Evolutionary conservation across 2,329 filamentous ascomycete species (phyloP), one percentile per base, ranked within the genome.

Genomic region (Daldinia sp.): DNA sequence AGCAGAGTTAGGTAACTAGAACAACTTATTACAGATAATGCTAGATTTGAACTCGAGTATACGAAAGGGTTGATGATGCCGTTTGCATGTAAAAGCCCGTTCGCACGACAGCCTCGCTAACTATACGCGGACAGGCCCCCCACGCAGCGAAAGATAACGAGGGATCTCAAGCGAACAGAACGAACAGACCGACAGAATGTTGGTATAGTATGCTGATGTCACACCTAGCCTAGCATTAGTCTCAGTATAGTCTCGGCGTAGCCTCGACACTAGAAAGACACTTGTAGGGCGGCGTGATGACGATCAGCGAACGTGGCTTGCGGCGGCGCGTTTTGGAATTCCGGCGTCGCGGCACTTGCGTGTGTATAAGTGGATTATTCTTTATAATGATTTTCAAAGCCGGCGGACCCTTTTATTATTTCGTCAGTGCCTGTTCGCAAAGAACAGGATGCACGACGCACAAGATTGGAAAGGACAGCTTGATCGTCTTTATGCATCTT

Each of bases 371-470:
- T 67, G 64, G 64, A 59, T 59, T 59, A 51, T 54, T 41, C 35
- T 59, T 61, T 35, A 64, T 67, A 60, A 64, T 37, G 64, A 67
- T 67, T 61, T 64, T 64, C 61, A 57, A 13, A 55, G 11, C 47
- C 32, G 58, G 43, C 17, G 21, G 15, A 11, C 41, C 37, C 29
- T 23, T 25, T 27, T 43, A 23, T 49, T 35, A 37, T 49, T 58
- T 56, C 53, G 13, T 45, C 45, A 30, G 45, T n/a, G 13, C 52
- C 21, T 23, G 21, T 45, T 7, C 6, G 13, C 39, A 3, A 45
- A 25, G 13, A 13, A 11, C 34, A 41, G n/a, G n/a, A 30, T 17
- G 30, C 17, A 49, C n/a, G 55, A 57, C 34, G 29, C 35, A 39
- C 52, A 35, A 45, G 52, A 58, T 48, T 55, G 53, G 45, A 52